Conservation (phyloP, 805 yeast species). For the Lipomyces orientalis region DNA sequence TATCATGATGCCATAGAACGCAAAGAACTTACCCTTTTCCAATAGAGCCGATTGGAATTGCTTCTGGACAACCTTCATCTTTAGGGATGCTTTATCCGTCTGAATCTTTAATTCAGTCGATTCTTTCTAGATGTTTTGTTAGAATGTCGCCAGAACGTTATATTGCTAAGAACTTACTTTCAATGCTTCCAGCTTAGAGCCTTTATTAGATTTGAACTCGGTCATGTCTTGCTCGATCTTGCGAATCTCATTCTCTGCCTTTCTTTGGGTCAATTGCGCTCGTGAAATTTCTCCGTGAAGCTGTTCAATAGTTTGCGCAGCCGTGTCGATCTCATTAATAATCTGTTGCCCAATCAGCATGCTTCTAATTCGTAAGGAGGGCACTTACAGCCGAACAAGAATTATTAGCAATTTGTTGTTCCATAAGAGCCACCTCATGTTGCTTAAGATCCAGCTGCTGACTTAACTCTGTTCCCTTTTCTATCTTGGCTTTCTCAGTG, state of each 20-base stretch:
- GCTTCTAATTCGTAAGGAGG: background rate
- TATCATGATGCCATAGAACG: background rate
- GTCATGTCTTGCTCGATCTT: slow-evolving; percentile 74
- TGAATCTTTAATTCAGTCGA: slow-evolving; percentile 51
- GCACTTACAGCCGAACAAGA: slow-evolving; percentile 27
- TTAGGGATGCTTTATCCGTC: slow-evolving; percentile 48
- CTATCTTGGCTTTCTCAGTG: slow-evolving; percentile 24
- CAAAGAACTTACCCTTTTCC: slow-evolving; percentile 48
- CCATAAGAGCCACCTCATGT: slow-evolving; percentile 43
- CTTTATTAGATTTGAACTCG: slow-evolving; percentile 81
- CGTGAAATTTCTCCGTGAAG: slow-evolving; percentile 50
- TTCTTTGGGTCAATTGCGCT: slow-evolving; percentile 45
- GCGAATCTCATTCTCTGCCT: slow-evolving; percentile 53
- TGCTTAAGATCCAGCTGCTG: slow-evolving; percentile 43
- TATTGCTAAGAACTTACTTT: slow-evolving; percentile 46
- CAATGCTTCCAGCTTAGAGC: slow-evolving; percentile 71
- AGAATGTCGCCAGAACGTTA: slow-evolving; percentile 7
- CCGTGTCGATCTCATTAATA: slow-evolving; percentile 43
- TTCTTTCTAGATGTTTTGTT: slow-evolving; percentile 50
- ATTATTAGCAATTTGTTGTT: slow-evolving; percentile 38
- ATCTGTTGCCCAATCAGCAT: slow-evolving; percentile 15
- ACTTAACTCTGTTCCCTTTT: slow-evolving; percentile 32
- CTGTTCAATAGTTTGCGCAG: slow-evolving; percentile 54
- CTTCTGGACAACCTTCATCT: slow-evolving; percentile 56
- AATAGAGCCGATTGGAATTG: slow-evolving; percentile 67